Evolutionary conservation across 306 rosid species (phyloP), one percentile per base, ranked within the genome.

Genomic region (Astragalus glycyphyllos): DNA sequence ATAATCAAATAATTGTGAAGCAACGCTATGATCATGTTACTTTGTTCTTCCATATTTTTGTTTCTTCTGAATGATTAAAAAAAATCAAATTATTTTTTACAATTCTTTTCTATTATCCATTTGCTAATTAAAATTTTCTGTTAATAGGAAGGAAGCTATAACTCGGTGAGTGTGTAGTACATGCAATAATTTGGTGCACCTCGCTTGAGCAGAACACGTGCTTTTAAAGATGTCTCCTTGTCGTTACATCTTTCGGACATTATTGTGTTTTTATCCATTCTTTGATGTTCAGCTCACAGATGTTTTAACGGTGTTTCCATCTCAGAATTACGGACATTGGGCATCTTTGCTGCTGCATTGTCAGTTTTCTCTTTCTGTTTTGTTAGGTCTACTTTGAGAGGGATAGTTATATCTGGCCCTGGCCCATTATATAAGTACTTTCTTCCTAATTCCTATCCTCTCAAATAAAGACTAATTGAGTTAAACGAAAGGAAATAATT

Each of bases 141-240:
- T 8, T 8, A 31, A 31, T 11, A 41, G 50, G 72, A 71, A 55
- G 56, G 45, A 3, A 6, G 68, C 38, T 16, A 71, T 53, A 71
- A 13, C 26, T 71, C 3, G 3, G 60, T 62, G 26, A 58, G 29
- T 53, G 57, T 48, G 47, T 46, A 58, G 57, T 58, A 68, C 58
- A 67, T 68, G 63, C 63, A 58, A 76, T 58, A 58, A 68, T 76
- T 26, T 11, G 29, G 29, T 23, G 16, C 69, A 23, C 46, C 46
- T 23, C 26, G 62, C 46, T 58, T 26, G 72, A 31, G 14, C 35
- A 47, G 44, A 57, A 54, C 68, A 47, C 58, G 40, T 35, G 35
- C 35, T 67, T 65, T 48, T 55, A 31, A 65, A 44, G 54, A 31
- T 64, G 79, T 74, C 26, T 54, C 26, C 31, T 62, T 16, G 20